Conservation (phyloP, 257 asterid species). For the Solanum dulcamara region DNA sequence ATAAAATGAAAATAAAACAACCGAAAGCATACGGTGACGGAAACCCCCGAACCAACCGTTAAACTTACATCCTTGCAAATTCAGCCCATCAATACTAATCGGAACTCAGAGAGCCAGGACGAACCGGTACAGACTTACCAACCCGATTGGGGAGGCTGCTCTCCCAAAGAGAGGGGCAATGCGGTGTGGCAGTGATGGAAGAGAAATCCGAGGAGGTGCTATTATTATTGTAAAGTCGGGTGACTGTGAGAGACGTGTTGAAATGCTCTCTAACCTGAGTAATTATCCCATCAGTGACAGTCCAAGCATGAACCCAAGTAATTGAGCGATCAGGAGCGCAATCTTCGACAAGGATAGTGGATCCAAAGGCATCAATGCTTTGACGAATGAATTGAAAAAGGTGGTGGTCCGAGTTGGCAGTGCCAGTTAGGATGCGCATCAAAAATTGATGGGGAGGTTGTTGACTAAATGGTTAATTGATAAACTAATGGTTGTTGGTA, state of each 20-base stretch:
- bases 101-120: slow-evolving; percentile 56
- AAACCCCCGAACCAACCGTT: slow-evolving; percentile 9
- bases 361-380: slow-evolving; percentile 62
- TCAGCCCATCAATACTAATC: slow-evolving; percentile 22
- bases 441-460: slow-evolving; percentile 82
- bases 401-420: slow-evolving; percentile 19
- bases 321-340: slow-evolving; percentile 46
- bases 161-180: slow-evolving; percentile 79
- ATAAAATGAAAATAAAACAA: neutral
- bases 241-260: slow-evolving; percentile 89
- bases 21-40: neutral
- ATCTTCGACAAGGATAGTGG: slow-evolving; percentile 81
- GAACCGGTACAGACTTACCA: slow-evolving; percentile 88
- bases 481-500: no score
- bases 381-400: slow-evolving; percentile 56
- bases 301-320: slow-evolving; percentile 99
- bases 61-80: slow-evolving; percentile 16
- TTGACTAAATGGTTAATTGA: no score
- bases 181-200: slow-evolving; percentile 18
- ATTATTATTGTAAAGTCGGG: slow-evolving; percentile 32
- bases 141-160: slow-evolving; percentile 68
- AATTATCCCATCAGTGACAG: slow-evolving; percentile 87
- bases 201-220: neutral
- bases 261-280: slow-evolving; percentile 92
- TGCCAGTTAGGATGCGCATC: slow-evolving; percentile 95